Evolutionary conservation across 768 basidiomycete genomes (phyloP).

Genomic region (Psilocybe sp.): DNA sequence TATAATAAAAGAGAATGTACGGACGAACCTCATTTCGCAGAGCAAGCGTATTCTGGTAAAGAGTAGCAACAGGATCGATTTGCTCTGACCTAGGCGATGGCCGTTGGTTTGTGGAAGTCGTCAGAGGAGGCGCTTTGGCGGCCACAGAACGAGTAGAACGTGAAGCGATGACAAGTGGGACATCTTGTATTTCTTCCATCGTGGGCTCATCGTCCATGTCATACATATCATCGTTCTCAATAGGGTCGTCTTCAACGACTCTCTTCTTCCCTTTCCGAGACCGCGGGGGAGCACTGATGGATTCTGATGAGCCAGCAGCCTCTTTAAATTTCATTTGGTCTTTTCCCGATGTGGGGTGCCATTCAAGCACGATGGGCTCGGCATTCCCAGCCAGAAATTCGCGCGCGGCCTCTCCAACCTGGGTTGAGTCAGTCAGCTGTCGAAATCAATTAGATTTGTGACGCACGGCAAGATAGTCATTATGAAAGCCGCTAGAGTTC

Average conservation of each 20-base stretch:
- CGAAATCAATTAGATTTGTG: not conserved
- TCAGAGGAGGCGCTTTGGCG: not conserved
- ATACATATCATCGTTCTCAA: slow-evolving; percentile 27
- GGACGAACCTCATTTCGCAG: slow-evolving; percentile 23
- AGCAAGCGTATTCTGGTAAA: slow-evolving; percentile 24
- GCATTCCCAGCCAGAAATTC: slow-evolving; percentile 23
- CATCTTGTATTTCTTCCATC: no score
- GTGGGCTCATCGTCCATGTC: slow-evolving; percentile 7
- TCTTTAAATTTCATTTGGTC: slow-evolving; percentile 16
- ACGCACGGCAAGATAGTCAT: slow-evolving; percentile 50
- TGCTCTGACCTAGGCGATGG: no score
- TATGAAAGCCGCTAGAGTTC: slow-evolving; percentile 45
- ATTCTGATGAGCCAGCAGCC: slow-evolving; percentile 15
- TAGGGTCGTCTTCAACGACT: slow-evolving; percentile 29
- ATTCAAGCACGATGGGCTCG: slow-evolving; percentile 25
- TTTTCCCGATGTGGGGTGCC: slow-evolving; percentile 29
- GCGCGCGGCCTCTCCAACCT: slow-evolving; percentile 34
- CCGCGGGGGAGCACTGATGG: slow-evolving; percentile 18
- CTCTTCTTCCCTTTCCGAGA: slow-evolving; percentile 24
- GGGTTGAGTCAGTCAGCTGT: not conserved
- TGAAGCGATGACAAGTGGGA: no score
- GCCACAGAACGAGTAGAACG: not conserved
- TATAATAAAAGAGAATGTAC: not conserved
- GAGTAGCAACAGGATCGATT: slow-evolving; percentile 13
- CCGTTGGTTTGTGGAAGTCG: no score